phyloP scores from a whole-genome alignment of 2,329 filamentous ascomycete genomes.

The Paracorniculantispora psalliotae region DNA sequence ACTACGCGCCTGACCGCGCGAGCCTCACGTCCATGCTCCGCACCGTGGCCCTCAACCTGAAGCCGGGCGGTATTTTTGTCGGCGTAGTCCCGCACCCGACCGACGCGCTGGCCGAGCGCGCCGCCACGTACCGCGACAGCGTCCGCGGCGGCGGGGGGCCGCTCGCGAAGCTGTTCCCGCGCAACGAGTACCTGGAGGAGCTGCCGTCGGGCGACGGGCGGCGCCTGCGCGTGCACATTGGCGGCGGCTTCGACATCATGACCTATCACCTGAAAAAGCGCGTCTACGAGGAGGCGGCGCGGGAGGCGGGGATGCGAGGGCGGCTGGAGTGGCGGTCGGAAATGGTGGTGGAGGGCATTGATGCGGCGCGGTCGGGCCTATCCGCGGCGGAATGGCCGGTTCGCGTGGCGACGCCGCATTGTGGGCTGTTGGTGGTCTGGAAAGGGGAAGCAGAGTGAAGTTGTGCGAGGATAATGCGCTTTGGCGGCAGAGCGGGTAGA shows the following conservation, averaged over 20 bases:
- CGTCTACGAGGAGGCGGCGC: constrained; percentile 14
- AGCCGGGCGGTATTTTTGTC: constrained; percentile 13
- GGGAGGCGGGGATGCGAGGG: constrained; percentile 11
- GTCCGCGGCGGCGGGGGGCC: no score
- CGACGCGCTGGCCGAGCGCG: constrained; percentile 2
- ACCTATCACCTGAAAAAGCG: constrained; percentile 14
- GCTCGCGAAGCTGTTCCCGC: background rate
- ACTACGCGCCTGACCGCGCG: constrained; percentile 4
- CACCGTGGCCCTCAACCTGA: constrained; percentile 15
- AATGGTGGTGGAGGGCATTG: background rate
- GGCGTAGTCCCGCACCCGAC: constrained; percentile 11
- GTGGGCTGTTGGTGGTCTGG: background rate
- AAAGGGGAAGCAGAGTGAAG: background rate
- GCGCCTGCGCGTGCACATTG: background rate
- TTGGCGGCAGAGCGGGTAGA: no score
- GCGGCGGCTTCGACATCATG: background rate
- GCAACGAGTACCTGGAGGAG: background rate
- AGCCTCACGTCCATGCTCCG: constrained; percentile 13
- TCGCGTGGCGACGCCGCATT: background rate
- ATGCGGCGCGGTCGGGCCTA: background rate
- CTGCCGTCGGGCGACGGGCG: background rate
- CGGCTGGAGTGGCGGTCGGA: background rate
- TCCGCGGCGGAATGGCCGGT: background rate
- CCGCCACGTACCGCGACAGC: background rate
- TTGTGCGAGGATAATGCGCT: no score